Conservation (phyloP, 257 asterid genomes). For the Mentha longifolia region DNA sequence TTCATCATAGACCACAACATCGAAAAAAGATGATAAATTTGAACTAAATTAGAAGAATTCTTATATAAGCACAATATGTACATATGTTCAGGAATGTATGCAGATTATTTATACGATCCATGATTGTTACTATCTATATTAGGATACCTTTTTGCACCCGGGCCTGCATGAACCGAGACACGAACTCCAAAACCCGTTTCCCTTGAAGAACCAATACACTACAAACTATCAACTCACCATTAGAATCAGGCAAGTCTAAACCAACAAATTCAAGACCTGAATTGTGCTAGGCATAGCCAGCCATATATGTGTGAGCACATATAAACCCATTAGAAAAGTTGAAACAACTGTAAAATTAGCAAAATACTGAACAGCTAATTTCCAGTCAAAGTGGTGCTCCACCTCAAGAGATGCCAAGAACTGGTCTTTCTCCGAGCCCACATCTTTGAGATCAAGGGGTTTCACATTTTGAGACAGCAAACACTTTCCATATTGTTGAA, state of each 20-base stretch:
- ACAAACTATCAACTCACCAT: conserved; percentile 87
- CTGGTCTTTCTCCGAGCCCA: conserved; percentile 89
- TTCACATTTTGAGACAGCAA: conserved; percentile 75
- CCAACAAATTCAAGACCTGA: conserved; percentile 99
- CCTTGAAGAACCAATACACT: conserved; percentile 94
- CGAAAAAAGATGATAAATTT: conserved; percentile 8
- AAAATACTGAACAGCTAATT: conserved; percentile 83
- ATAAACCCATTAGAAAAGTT: conserved; percentile 62
- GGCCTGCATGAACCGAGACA: conserved; percentile 96
- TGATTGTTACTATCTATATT: no score
- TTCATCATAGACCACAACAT: neutral
- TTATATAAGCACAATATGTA: neutral
- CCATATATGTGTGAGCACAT: conserved; percentile 74
- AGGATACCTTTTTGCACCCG: conserved; percentile 76
- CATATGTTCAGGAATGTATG: neutral
- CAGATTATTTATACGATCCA: conserved; percentile 1
- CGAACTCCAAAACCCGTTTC: conserved; percentile 71
- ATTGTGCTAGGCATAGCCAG: conserved; percentile 68
- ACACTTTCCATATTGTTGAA: conserved; percentile 69
- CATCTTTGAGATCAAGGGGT: conserved; percentile 72
- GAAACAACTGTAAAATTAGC: conserved; percentile 83
- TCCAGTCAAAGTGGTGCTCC: conserved; percentile 81
- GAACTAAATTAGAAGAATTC: conserved; percentile 9
- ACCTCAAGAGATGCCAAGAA: conserved; percentile 81
- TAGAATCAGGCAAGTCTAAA: conserved; percentile 94